Evolutionary conservation across 371 early-diverging fungal species (phyloP), one percentile per base, ranked within the genome.

Genomic region (Actinomucor elegans): DNA sequence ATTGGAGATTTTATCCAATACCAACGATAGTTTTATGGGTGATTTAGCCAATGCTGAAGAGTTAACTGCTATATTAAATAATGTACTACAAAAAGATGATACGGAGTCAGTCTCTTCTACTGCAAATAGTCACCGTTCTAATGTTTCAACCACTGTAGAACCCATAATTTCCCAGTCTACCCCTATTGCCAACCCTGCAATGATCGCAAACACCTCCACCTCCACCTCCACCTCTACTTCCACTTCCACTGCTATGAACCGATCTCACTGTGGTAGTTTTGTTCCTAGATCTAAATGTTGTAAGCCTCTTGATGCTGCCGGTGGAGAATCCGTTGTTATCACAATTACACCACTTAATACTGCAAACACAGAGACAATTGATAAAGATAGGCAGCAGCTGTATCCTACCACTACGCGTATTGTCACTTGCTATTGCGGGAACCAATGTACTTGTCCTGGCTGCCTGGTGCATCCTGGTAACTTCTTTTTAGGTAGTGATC

Each of bases 271-370:
- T 31, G 63, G 71, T 31, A 64, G 71, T 40, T 64, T 60, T 51
- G 55, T 47, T 5, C 65, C 64, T 40, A 58, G 52, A 32, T 35
- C 47, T 14, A 54, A 28, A 24, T 63, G 64, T 38, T 55, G 52
- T 27, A 37, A 49, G 23, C 48, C 60, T 15, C 29, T 21, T 4
- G 34, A 42, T 18, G 15, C 47, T 17, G 24, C 38, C 1, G 51
- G 29, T 17, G 67, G 63, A 8, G 77, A 76, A 56, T 76, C 77
- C 2, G 73, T 76, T 3, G 67, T 73, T 24, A 69, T 76, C 20
- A 76, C 73, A 18, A 76, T 76, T 24, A 71, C 77, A 3, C 77
- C 77, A 15, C 51, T 75, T 7, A 33, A 44, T 23, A 40, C 58
- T 3, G 15, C 43, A 3, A 41, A 40, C 5, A 55, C 43, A 11